These are phyloP conservation scores for Porphyridium purpureum DNA, from an alignment of 23 red algal species.

Conservation along the genomic window DNA sequence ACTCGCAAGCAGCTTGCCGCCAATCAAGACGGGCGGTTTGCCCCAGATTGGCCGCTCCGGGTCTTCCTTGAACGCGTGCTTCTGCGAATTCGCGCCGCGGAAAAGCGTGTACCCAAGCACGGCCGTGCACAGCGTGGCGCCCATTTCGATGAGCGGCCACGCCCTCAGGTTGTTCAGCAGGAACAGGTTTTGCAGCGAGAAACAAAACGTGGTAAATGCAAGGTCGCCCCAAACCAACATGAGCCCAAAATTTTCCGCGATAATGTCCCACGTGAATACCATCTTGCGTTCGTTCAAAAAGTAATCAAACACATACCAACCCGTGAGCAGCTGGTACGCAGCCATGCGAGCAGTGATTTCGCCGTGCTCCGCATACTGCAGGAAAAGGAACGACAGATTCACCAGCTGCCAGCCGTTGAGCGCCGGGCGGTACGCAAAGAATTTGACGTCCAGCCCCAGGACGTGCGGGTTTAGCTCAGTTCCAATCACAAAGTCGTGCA, in stretches of 20 bases:
- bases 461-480: constrained; percentile 80
- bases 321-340: constrained; percentile 58
- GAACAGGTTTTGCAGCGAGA: constrained; percentile 32
- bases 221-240: constrained; percentile 98
- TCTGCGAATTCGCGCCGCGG: constrained; percentile 93
- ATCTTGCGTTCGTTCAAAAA: constrained; percentile 84
- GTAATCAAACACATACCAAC: constrained; percentile 82
- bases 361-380: constrained; percentile 32
- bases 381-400: constrained; percentile 59
- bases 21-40: constrained; percentile 39
- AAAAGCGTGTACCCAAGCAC: constrained; percentile 52
- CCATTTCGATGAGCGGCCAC: constrained; percentile 7
- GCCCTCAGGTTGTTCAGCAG: constrained; percentile 18
- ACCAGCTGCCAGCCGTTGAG: constrained; percentile 89
- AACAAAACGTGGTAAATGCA: constrained; percentile 86
- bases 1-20: constrained; percentile 55
- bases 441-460: constrained; percentile 72
- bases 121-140: constrained; percentile 1
- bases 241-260: constrained; percentile 96
- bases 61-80: constrained; percentile 82
- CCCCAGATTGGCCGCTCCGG: constrained; percentile 55
- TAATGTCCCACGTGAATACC: constrained; percentile 92
- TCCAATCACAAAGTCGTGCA: constrained; percentile 74
- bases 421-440: constrained; percentile 84
- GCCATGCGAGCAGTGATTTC: constrained; percentile 53